Base-by-base conservation (phyloP, 495 filamentous ascomycete species). In the Aspergillus cristatus region DNA sequence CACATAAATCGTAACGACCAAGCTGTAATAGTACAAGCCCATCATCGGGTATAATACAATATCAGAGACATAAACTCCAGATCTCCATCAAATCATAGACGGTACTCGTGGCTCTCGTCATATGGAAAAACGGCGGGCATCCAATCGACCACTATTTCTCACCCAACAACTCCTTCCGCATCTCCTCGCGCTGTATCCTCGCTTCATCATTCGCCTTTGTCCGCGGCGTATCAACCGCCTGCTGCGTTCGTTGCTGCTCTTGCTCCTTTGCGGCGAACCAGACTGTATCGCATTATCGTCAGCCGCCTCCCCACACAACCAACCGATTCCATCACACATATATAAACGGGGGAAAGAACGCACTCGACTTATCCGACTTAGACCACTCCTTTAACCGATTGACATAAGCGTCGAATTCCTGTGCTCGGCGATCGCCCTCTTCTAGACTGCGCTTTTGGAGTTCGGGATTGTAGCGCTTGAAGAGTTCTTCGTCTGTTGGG, bases 401-500 rank as follows among this genome's bases (percentile, higher is more conserved):
- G 22, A 97, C 79, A 51, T 93, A 96, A 39, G 89, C 75, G 48
- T 93, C 82, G 54, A 94, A 90, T 15, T 94, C 87, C 63, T 93
- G 71, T 46, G 86, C 75, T 37, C 71, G 73, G 46, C 78, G 73
- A 32, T 79, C 67, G 18, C 89, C 75, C 36, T 81, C 71, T 51
- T 86, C 85, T 1, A 88, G 62, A 37, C 82, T 85, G 47, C 81
- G 75, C 58, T 83, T 84, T 55, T 90, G 85, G 3, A 97, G 75
- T 11, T 97, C 91, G 1, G 90, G 88, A 57, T 89, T 97, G 67
- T 95, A 97, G 58, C 71, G 78, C 71, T 88, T 72, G 67, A 94
- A 85, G 7, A 97, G 70, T 62, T 96, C 88, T 57, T 95, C 91
- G 46, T 95, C 86, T 6, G 85, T 78, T 3, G 93, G 91, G 35